Percentiles rank a stretch among this genome's conserved stretches.
These are phyloP conservation scores for Penicillium sp. DNA, from an alignment of 2,329 filamentous ascomycete species.

Conservation along the genomic window DNA sequence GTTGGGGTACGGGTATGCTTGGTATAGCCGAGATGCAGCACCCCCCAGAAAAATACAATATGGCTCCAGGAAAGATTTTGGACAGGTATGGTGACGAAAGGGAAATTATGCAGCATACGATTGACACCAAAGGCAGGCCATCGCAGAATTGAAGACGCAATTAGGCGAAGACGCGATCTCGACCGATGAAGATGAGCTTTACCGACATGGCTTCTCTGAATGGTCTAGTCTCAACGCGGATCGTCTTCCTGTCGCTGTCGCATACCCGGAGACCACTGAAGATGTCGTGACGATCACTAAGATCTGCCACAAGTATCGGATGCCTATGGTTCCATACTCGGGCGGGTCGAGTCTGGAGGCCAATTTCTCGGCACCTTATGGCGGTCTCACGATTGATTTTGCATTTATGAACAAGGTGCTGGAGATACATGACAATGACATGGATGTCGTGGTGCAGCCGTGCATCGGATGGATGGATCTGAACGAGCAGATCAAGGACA, in stretches of 20 bases:
- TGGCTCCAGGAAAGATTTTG: constrained; percentile 36
- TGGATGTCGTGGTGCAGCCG: constrained; percentile 90
- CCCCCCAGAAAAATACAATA: constrained; percentile 30
- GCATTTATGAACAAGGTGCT: constrained; percentile 78
- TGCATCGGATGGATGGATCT: constrained; percentile 88
- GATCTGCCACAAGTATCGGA: constrained; percentile 69
- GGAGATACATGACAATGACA: constrained; percentile 73
- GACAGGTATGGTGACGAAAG: constrained; percentile 28
- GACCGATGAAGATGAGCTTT: constrained; percentile 59
- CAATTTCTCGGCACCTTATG: constrained; percentile 81
- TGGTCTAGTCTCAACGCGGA: constrained; percentile 65
- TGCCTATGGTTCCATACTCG: constrained; percentile 82
- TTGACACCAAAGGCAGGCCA: constrained; percentile 42
- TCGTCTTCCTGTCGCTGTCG: constrained; percentile 58
- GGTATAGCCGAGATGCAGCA: constrained; percentile 31
- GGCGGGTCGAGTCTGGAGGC: constrained; percentile 82
- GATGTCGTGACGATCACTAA: constrained; percentile 60
- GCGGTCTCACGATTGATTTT: constrained; percentile 86
- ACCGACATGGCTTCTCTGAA: constrained; percentile 62
- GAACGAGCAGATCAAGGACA: constrained; percentile 66
- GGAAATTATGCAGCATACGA: neutral
- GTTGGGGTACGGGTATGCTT: constrained; percentile 49
- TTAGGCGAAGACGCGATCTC: constrained; percentile 57
- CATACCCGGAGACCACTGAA: constrained; percentile 58
- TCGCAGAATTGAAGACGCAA: constrained; percentile 48